Conservation (phyloP, 345 rosid genomes). For the Mallotus nudiflorus region DNA sequence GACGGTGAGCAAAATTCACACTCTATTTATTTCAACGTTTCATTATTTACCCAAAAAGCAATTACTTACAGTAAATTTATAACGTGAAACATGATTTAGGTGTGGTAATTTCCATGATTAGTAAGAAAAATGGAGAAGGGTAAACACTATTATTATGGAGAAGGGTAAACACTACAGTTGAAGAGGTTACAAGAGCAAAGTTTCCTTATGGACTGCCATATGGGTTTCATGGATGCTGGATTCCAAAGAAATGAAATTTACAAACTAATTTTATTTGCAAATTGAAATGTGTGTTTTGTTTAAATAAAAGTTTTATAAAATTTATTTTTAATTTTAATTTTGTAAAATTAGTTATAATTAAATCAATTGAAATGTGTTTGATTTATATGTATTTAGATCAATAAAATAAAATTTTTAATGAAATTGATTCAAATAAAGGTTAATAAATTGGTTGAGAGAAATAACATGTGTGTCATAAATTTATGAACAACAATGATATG, state of each 20-base stretch:
- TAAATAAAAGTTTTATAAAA: too few species aligned
- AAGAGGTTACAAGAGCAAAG: constrained; percentile 91
- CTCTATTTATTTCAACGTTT: neutral
- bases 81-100: constrained; percentile 38
- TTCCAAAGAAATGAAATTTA: constrained; percentile 53
- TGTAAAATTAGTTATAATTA: too few species aligned
- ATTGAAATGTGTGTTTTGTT: too few species aligned
- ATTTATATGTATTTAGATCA: too few species aligned
- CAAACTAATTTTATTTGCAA: too few species aligned
- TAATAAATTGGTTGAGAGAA: too few species aligned
- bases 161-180: constrained; percentile 75
- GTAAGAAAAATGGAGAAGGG: constrained; percentile 80
- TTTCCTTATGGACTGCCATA: constrained; percentile 94
- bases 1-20: constrained; percentile 56
- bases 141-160: constrained; percentile 73
- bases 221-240: constrained; percentile 97
- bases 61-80: neutral
- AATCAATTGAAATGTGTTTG: too few species aligned
- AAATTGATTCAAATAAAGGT: too few species aligned
- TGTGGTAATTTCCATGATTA: constrained; percentile 77
- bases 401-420: too few species aligned
- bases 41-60: neutral
- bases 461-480: too few species aligned
- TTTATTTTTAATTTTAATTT: too few species aligned
- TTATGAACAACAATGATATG: too few species aligned